Percentiles rank a stretch among this genome's conserved stretches.
Conservation (phyloP, 202 grass and related monocot species). For the Tripidium arundinaceum region DNA sequence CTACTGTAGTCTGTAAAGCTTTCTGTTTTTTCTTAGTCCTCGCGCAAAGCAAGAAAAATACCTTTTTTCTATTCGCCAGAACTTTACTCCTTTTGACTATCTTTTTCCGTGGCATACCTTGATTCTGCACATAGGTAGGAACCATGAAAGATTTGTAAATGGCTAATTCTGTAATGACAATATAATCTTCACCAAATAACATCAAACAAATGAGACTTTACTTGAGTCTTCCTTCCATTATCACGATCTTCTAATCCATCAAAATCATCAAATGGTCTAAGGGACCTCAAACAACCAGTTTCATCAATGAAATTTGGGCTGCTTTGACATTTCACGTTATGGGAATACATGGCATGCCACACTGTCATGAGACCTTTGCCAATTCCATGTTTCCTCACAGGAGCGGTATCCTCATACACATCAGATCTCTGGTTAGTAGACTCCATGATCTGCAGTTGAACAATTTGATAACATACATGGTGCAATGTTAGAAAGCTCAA, state of each 20-base stretch:
- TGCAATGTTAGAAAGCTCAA: neutral
- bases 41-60: conserved; percentile 19
- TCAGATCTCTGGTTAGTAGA: conserved; percentile 20
- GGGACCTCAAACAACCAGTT: conserved; percentile 56
- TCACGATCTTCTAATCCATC: conserved; percentile 11
- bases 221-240: conserved; percentile 30
- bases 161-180: conserved; percentile 17
- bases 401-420: conserved; percentile 32
- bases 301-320: conserved; percentile 50
- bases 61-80: conserved; percentile 61
- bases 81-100: conserved; percentile 48
- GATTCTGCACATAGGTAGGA: conserved; percentile 49
- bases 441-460: conserved; percentile 39
- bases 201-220: conserved; percentile 41
- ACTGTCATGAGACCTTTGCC: conserved; percentile 99
- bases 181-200: neutral
- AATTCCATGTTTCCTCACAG: conserved; percentile 73
- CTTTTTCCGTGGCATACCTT: conserved; percentile 46
- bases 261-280: conserved; percentile 49
- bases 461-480: conserved; percentile 5
- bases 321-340: conserved; percentile 41
- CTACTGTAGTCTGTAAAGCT: conserved; percentile 1
- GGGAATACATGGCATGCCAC: conserved; percentile 75
- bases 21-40: conserved; percentile 8
- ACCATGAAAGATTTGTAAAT: conserved; percentile 9